phyloP scores from a whole-genome alignment of 345 rosid species.

The Turnera subulata region DNA sequence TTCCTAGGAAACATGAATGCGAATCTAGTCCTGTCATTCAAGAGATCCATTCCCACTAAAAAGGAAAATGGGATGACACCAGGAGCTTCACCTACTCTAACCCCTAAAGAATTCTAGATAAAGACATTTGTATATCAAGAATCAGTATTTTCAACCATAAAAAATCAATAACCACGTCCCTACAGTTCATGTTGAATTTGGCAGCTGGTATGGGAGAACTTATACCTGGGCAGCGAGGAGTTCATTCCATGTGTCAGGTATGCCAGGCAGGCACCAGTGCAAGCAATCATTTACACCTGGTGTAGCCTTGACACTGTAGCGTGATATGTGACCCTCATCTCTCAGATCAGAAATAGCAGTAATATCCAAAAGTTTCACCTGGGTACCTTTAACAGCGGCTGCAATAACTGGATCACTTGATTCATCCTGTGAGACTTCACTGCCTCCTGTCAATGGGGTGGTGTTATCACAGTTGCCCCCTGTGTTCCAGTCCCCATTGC shows the following conservation, averaged over 20 bases:
- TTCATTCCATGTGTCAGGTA: constrained; percentile 22
- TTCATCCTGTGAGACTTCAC: constrained; percentile 20
- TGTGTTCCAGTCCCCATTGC: constrained; percentile 44
- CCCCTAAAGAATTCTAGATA: no score
- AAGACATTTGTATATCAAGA: no score
- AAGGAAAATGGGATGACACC: no score
- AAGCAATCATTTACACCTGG: constrained; percentile 61
- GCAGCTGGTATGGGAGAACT: not conserved
- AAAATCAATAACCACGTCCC: not conserved
- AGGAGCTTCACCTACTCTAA: no score
- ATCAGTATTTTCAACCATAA: not conserved
- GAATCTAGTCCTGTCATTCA: no score
- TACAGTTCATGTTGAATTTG: not conserved
- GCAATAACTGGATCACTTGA: constrained; percentile 15
- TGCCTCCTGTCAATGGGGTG: constrained; percentile 41
- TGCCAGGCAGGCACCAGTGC: constrained; percentile 82
- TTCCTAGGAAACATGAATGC: no score
- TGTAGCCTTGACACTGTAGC: constrained; percentile 39
- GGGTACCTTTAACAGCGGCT: constrained; percentile 19
- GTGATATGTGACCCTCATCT: constrained; percentile 27
- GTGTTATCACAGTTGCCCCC: constrained; percentile 45
- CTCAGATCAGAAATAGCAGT: constrained; percentile 23
- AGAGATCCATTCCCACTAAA: no score
- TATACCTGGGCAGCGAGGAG: constrained; percentile 13
- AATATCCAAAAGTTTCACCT: constrained; percentile 23